Conservation (phyloP, 1,284 basidiomycete species). For the Volvariella surrecta region DNA sequence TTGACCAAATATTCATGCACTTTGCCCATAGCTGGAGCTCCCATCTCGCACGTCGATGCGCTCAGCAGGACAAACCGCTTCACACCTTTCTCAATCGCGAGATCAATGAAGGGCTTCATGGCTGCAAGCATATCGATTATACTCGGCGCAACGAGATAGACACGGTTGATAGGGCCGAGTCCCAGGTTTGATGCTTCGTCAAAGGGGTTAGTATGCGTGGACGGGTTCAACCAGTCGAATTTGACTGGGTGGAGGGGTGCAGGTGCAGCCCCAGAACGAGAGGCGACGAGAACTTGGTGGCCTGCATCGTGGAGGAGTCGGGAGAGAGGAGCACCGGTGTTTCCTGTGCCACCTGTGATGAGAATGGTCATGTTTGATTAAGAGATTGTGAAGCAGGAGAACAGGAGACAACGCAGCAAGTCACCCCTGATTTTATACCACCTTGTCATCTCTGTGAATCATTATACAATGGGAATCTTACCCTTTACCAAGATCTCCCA, state of each 20-base stretch:
- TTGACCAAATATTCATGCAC: conserved; percentile 16
- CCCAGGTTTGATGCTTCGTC: conserved; percentile 6
- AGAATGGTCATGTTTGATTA: conserved; percentile 13
- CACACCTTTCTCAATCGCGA: conserved; percentile 12
- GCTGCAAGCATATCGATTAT: conserved; percentile 13
- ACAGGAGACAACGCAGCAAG: too few relatives aligned
- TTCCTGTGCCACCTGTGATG: conserved; percentile 16
- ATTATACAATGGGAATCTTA: too few relatives aligned
- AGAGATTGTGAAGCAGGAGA: too few relatives aligned
- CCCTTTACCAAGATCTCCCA: too few relatives aligned
- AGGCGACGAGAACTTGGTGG: conserved; percentile 12
- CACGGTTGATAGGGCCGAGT: conserved; percentile 10
- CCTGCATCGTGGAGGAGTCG: conserved; percentile 10
- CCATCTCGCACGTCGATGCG: not conserved
- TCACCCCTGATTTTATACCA: too few relatives aligned
- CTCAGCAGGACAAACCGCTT: conserved; percentile 2
- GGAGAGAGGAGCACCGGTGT: conserved; percentile 13
- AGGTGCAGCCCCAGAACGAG: conserved; percentile 12
- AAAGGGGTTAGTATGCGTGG: conserved; percentile 16
- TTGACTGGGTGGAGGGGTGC: conserved; percentile 13
- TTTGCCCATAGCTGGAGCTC: not conserved
- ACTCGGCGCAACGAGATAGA: conserved; percentile 17
- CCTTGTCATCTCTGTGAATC: too few relatives aligned
- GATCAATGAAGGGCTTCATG: conserved; percentile 23
- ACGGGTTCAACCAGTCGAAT: conserved; percentile 17